A percentile compares a stretch with the other conserved stretches of the same genome.
Conservation (phyloP, 345 rosid species). For the Hypericum androsaemum region DNA sequence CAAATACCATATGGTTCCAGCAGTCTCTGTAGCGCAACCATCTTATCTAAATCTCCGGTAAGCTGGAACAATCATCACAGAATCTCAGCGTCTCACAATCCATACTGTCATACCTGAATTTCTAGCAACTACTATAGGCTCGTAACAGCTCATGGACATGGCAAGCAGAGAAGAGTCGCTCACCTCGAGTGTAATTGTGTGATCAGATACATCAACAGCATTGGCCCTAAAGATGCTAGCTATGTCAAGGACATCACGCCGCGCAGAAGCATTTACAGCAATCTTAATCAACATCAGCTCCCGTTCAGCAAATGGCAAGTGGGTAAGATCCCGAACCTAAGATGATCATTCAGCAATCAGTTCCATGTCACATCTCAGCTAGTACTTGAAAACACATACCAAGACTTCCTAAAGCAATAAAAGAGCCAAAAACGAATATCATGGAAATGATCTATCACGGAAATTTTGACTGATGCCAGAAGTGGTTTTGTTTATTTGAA, state of each 20-base stretch:
- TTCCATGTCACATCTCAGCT: not conserved
- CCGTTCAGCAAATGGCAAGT: constrained; percentile 61
- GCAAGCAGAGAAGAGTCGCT: not conserved
- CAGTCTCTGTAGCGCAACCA: constrained; percentile 88
- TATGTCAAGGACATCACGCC: constrained; percentile 63
- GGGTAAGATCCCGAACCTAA: constrained; percentile 51
- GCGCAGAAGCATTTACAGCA: constrained; percentile 50
- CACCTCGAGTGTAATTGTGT: constrained; percentile 65
- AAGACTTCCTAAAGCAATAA: too few relatives aligned
- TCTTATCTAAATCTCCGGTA: constrained; percentile 83
- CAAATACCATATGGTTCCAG: constrained; percentile 94
- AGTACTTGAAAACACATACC: not conserved
- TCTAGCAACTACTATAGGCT: not conserved
- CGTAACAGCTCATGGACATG: not conserved
- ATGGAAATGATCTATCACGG: too few relatives aligned
- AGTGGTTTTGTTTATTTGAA: too few relatives aligned
- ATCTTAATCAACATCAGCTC: constrained; percentile 63
- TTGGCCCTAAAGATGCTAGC: constrained; percentile 58
- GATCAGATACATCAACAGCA: constrained; percentile 63
- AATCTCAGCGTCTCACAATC: not conserved
- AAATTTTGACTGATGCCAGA: too few relatives aligned
- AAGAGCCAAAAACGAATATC: too few relatives aligned
- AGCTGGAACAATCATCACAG: constrained; percentile 37
- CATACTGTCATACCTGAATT: too few relatives aligned
- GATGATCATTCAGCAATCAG: not conserved